Evolutionary conservation across 331 rosid species (phyloP).

Genomic region (Prunus yedoensis): DNA sequence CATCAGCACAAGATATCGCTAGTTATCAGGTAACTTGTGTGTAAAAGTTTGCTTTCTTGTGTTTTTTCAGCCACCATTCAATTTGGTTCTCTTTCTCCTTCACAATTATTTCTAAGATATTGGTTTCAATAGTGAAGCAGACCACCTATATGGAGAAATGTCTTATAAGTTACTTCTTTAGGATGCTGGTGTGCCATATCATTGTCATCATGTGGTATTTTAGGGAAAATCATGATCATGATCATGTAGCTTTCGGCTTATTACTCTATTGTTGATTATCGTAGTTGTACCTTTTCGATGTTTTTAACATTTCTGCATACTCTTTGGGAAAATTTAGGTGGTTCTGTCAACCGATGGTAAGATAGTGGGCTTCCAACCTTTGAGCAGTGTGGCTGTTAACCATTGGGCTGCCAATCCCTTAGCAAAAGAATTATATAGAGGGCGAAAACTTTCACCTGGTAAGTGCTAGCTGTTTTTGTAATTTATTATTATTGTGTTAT

Average conservation of each 20-base stretch:
- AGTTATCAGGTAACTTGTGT: conserved; percentile 74
- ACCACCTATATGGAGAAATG: background rate
- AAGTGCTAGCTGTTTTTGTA: conserved; percentile 24
- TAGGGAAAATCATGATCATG: background rate
- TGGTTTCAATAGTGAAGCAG: background rate
- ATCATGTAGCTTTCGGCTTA: background rate
- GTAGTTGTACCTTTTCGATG: background rate
- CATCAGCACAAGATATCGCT: conserved; percentile 69
- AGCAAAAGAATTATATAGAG: conserved; percentile 75
- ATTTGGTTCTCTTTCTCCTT: background rate
- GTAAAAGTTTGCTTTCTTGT: conserved; percentile 7
- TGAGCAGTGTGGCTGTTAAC: conserved; percentile 82
- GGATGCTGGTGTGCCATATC: background rate
- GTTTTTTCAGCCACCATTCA: conserved; percentile 7
- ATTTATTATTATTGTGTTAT: conserved; percentile 2
- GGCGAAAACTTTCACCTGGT: conserved; percentile 82
- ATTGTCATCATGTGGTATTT: background rate
- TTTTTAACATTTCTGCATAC: conserved; percentile 16
- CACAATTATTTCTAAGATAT: background rate
- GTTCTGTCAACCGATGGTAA: conserved; percentile 48
- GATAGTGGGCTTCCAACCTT: conserved; percentile 85
- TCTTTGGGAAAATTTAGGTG: conserved; percentile 48
- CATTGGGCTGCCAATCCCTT: conserved; percentile 89
- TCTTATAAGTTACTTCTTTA: background rate
- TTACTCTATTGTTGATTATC: background rate